Evolutionary conservation across 208 protist species (phyloP), one percentile per base, ranked within the genome.

Genomic region (Trichomonas vaginalis): DNA sequence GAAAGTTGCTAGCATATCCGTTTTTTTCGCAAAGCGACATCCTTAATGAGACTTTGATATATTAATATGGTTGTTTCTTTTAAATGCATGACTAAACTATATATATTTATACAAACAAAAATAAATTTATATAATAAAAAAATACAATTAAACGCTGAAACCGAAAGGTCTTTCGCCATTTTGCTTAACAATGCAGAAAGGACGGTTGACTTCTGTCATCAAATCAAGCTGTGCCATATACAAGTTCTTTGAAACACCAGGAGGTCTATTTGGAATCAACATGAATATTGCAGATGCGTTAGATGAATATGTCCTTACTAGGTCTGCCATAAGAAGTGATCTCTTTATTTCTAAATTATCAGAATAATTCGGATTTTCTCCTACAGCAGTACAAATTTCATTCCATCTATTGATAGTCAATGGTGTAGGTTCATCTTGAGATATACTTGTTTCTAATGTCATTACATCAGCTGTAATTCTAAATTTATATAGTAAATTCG

Each of bases 111-210:
- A 70, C 56, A 70, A 70, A 70, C 56, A 88, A 88, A 88, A 45
- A 45, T n/a, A n/a, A 48, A 32, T 10, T 45, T 6, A 35, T 6
- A 35, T 35, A 80, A 80, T 8, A 80, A 35, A 35, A 32, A 45
- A 6, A 32, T 48, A 47, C 32, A 88, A 88, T 92, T 47, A 92
- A 1, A 92, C 86, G n/a, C 40, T 92, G 14, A 42, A 92, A 35
- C 86, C 46, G 12, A 92, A 51, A 92, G 86, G 42, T 48, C 46
- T 92, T 92, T 92, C 86, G 0, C 86, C 86, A 51, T 92, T 92
- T n/a, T 45, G 40, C 46, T 45, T 48, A 40, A 92, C 45, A 92
- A 92, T 48, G 27, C 40, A 56, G 32, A 92, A 92, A 35, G 86
- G 86, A n/a, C 42, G 15, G 1, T 92, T 51, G 17, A 92, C 46